A percentile compares a stretch with the other conserved stretches of the same genome.
Evolutionary conservation across 2,329 filamentous ascomycete species (phyloP).

Genomic region (Escovopsis weberi): DNA sequence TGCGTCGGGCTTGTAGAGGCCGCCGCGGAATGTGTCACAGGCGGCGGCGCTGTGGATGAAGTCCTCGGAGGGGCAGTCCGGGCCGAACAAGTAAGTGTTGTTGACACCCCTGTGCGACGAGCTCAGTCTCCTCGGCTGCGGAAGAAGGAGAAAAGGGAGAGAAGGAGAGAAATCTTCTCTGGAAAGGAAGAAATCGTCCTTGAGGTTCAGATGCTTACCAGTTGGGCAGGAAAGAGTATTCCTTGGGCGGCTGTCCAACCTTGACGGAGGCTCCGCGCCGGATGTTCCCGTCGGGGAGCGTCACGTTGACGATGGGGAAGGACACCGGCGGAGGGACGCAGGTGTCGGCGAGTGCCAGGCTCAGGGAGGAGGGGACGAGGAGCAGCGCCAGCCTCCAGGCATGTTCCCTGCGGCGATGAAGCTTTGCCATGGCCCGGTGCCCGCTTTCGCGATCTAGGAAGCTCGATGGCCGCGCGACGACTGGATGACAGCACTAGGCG

Average conservation of each 20-base stretch:
- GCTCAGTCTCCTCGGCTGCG: no score
- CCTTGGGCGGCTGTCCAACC: slow-evolving; percentile 2
- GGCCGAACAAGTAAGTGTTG: slow-evolving; percentile 7
- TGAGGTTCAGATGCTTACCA: slow-evolving; percentile 3
- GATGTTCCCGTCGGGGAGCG: background rate
- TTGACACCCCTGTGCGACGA: slow-evolving; percentile 1
- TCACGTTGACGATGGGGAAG: slow-evolving; percentile 3
- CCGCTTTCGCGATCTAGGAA: no score
- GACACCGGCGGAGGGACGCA: background rate
- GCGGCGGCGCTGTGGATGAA: background rate
- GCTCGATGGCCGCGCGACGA: no score
- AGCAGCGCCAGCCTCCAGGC: no score
- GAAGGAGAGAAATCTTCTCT: no score
- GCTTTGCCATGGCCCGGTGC: no score
- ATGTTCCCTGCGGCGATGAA: no score
- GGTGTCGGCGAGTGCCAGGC: background rate
- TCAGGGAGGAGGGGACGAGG: background rate
- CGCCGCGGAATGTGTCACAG: slow-evolving; percentile 7
- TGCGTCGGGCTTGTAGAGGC: slow-evolving; percentile 2
- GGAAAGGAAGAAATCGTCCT: no score
- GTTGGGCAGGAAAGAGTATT: slow-evolving; percentile 5
- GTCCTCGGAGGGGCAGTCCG: background rate
- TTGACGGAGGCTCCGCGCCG: slow-evolving; percentile 5
- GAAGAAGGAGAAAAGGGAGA: no score
- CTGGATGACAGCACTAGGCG: no score